Base-by-base conservation (phyloP, 495 filamentous ascomycete species). In the Chaetomium cochliodes region DNA sequence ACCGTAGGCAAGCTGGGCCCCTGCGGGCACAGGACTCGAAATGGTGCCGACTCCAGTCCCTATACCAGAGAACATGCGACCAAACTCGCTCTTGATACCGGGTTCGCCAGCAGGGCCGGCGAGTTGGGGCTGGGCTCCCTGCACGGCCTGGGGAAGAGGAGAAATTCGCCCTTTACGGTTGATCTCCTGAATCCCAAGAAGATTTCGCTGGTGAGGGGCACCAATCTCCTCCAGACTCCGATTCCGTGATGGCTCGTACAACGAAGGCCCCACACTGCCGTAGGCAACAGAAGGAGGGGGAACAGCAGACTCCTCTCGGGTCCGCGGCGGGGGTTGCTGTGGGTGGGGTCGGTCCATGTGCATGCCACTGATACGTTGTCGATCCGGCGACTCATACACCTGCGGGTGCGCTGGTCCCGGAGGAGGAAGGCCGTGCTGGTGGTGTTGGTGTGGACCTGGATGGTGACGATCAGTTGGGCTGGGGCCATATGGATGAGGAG, bases 41-140 rank as follows among this genome's bases (percentile, higher is more conserved):
- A 85, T 82, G 51, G 83, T 86, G 33, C 90, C 87, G 7, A 93
- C 87, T 49, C 92, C 92, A 75, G 88, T 93, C 46, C 92, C 92
- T 68, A 97, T 89, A 22, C 92, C 92, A 4, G 90, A 89, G 76
- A 96, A 97, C 79, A 96, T 93, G 37, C 90, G 85, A 11, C 92
- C 92, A 72, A 96, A 90, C 69, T 96, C 92, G 72, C 87, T 92
- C 81, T 96, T 96, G 70, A 97, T 92, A 12, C 86, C 86, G 0
- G 92, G 87, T 68, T 96, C 92, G 7, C 87, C 89, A 25, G 86
- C 85, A 2, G 90, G 89, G 16, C 89, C 89, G 41, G 87, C 81
- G 41, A 86, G 82, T 66, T 90, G 89, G 37, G 87, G 89, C 77
- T 96, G 92, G 7, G 91, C 92, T 20, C 92, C 92, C 70, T 97